Percentiles rank a stretch among this genome's conserved stretches.
Evolutionary conservation across 768 basidiomycete species (phyloP).

Genomic region (Lactarius sp.): DNA sequence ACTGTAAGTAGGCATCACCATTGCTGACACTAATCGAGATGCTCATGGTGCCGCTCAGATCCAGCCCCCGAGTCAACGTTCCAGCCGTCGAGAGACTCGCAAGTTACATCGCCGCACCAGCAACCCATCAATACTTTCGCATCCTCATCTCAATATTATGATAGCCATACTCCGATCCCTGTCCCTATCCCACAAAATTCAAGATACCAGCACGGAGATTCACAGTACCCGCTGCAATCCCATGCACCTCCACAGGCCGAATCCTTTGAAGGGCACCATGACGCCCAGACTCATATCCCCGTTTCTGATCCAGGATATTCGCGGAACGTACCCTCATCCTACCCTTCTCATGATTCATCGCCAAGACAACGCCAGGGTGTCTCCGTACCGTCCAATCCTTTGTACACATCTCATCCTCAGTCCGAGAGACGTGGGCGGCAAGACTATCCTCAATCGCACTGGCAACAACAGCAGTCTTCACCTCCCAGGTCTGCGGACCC

Average conservation of each 20-base stretch:
- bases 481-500: not conserved
- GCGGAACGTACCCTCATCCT: not conserved
- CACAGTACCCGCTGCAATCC: not conserved
- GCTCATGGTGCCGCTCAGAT: not conserved
- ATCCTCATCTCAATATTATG: no score
- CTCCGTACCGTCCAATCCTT: not conserved
- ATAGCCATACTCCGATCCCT: no score
- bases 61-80: no score
- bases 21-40: not conserved
- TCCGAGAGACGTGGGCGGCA: not conserved
- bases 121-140: no score
- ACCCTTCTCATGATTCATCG: not conserved
- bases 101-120: not conserved
- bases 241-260: not conserved
- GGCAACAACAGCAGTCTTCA: not conserved
- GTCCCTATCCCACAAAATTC: no score
- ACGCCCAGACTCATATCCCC: not conserved
- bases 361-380: not conserved
- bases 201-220: no score
- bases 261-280: not conserved
- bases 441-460: not conserved
- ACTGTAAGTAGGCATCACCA: not conserved
- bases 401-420: not conserved
- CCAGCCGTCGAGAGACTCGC: not conserved
- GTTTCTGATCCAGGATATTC: no score